phyloP scores from a whole-genome alignment of 108 stramenopile species.

The Pseudonitzschia multistriata region DNA sequence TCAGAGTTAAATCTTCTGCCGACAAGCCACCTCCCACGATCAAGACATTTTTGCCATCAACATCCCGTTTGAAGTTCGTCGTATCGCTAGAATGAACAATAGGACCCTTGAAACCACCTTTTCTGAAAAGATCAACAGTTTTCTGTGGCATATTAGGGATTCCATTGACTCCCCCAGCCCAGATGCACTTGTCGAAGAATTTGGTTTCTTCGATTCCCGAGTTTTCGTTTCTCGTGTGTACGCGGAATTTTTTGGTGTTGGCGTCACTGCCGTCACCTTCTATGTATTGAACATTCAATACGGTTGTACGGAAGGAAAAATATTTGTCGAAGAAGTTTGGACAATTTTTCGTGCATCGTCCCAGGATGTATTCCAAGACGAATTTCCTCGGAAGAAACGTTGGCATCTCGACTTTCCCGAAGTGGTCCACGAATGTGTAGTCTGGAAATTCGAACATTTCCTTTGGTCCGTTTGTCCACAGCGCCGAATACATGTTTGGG shows the following conservation, averaged over 20 bases:
- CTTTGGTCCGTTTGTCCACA: slow-evolving; percentile 59
- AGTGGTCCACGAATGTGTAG: slow-evolving; percentile 64
- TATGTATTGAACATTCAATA: slow-evolving; percentile 31
- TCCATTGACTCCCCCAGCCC: slow-evolving; percentile 60
- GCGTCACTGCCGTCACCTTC: slow-evolving; percentile 8
- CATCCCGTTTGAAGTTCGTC: slow-evolving; percentile 13
- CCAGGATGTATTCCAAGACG: slow-evolving; percentile 49
- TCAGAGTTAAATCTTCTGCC: slow-evolving; percentile 61
- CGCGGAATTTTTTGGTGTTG: slow-evolving; percentile 23
- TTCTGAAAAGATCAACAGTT: not conserved
- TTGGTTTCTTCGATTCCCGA: slow-evolving; percentile 13
- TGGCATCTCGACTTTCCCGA: slow-evolving; percentile 33
- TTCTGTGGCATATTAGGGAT: slow-evolving; percentile 34
- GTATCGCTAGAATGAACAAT: slow-evolving; percentile 48
- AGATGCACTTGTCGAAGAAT: slow-evolving; percentile 63
- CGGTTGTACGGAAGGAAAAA: slow-evolving; percentile 46
- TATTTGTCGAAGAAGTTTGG: slow-evolving; percentile 48
- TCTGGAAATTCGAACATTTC: slow-evolving; percentile 55
- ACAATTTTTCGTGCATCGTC: slow-evolving; percentile 40
- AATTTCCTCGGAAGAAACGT: slow-evolving; percentile 42
- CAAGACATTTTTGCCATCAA: slow-evolving; percentile 44
- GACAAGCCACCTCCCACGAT: slow-evolving; percentile 54
- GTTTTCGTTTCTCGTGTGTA: slow-evolving; percentile 16
- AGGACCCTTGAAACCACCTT: not conserved
- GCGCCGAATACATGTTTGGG: slow-evolving; percentile 42